A percentile compares a stretch with the other conserved stretches of the same genome.
Evolutionary conservation across 2,329 filamentous ascomycete genomes (phyloP).

Genomic region (Penicillium sp.): DNA sequence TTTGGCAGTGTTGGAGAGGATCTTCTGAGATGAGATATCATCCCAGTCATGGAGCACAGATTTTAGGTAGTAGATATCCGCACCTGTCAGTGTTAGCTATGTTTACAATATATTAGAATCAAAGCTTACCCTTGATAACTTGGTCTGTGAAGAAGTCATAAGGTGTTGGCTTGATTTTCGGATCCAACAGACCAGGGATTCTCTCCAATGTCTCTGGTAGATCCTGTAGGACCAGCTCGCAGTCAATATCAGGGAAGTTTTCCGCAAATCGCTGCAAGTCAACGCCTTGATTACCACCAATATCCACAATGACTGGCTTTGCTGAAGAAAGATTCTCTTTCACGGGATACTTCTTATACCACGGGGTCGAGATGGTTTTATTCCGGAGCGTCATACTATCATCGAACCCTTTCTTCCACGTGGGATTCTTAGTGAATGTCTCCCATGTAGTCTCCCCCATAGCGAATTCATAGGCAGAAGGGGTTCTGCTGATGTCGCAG

Average conservation of each 20-base stretch:
- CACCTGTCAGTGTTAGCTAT: background rate
- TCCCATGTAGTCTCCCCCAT: conserved; percentile 1
- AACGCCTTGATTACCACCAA: background rate
- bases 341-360: conserved; percentile 1
- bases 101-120: background rate
- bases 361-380: background rate
- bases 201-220: background rate
- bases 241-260: background rate
- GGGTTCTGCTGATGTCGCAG: background rate
- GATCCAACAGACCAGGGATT: background rate
- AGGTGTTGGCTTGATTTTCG: background rate
- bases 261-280: background rate
- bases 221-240: background rate
- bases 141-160: background rate
- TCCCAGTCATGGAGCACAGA: conserved; percentile 2
- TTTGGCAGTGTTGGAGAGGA: conserved; percentile 1
- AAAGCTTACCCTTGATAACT: background rate
- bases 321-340: background rate
- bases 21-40: background rate
- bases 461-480: background rate
- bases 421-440: background rate
- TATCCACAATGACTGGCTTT: background rate
- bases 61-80: background rate
- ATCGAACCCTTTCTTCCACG: background rate
- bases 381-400: background rate